A percentile compares a stretch with the other conserved stretches of the same genome.
Evolutionary conservation across 208 protist genomes (phyloP).

Genomic region (Jaenimonas drosophilae): DNA sequence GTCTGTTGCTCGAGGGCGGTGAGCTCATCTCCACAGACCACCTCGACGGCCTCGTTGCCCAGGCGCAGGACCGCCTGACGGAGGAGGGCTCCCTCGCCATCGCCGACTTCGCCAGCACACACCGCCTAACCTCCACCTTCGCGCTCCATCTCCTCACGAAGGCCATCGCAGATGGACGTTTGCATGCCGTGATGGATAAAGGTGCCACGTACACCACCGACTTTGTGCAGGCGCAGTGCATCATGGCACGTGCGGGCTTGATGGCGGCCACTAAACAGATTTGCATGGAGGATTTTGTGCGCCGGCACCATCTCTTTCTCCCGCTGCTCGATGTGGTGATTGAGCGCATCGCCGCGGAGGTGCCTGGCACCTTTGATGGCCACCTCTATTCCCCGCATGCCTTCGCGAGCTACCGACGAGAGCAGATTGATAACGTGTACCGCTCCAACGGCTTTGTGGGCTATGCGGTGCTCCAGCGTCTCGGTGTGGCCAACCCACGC

Average conservation of each 20-base stretch:
- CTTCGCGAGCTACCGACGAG: slow-evolving; percentile 28
- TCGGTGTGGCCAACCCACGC: slow-evolving; percentile 38
- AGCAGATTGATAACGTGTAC: slow-evolving; percentile 64
- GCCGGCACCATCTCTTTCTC: slow-evolving; percentile 35
- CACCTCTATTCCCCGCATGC: slow-evolving; percentile 34
- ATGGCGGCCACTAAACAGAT: slow-evolving; percentile 48
- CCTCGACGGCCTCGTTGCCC: slow-evolving; percentile 32
- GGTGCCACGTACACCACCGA: slow-evolving; percentile 52
- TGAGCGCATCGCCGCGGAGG: slow-evolving; percentile 16
- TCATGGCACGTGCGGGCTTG: slow-evolving; percentile 54
- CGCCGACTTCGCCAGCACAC: slow-evolving; percentile 36
- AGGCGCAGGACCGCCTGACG: slow-evolving; percentile 36
- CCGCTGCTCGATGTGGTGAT: slow-evolving; percentile 37
- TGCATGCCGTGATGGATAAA: slow-evolving; percentile 38
- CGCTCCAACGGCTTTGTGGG: slow-evolving; percentile 66
- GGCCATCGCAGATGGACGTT: slow-evolving; percentile 20
- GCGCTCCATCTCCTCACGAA: slow-evolving; percentile 28
- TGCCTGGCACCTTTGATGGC: slow-evolving; percentile 47
- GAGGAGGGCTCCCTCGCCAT: slow-evolving; percentile 59
- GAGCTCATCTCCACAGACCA: slow-evolving; percentile 66
- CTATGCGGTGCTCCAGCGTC: slow-evolving; percentile 35
- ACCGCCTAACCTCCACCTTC: slow-evolving; percentile 61
- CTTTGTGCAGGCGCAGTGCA: slow-evolving; percentile 51
- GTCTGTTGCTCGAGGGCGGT: slow-evolving; percentile 35
- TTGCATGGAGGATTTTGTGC: slow-evolving; percentile 43